phyloP scores from a whole-genome alignment of 805 yeast species.

The Pichia thaimueangensis region DNA sequence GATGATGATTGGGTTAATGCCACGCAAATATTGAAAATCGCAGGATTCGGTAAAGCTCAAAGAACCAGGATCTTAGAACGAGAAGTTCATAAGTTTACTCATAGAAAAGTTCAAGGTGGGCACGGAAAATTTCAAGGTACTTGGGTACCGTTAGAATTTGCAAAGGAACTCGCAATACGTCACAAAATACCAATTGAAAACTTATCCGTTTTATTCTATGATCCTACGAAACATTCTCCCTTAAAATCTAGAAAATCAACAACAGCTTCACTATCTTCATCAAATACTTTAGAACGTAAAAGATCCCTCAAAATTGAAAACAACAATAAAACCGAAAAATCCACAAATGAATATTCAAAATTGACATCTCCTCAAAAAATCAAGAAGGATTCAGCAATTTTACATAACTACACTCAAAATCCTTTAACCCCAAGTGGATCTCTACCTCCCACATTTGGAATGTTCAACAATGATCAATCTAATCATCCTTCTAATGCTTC shows the following conservation, averaged over 20 bases:
- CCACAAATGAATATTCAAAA: no score
- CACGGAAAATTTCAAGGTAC: conserved; percentile 83
- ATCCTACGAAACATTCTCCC: conserved; percentile 41
- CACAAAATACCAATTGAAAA: conserved; percentile 47
- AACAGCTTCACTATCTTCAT: no score
- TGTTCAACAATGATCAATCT: conserved; percentile 3
- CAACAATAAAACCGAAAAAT: no score
- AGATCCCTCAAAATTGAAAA: no score
- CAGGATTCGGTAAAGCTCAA: conserved; percentile 71
- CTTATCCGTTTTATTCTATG: conserved; percentile 49
- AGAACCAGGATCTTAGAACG: conserved; percentile 70
- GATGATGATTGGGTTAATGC: conserved; percentile 92
- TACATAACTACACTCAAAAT: no score
- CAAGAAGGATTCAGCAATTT: background rate
- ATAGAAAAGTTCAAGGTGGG: conserved; percentile 81
- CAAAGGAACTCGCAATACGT: conserved; percentile 48
- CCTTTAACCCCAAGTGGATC: no score
- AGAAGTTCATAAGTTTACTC: conserved; percentile 60
- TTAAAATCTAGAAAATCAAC: conserved; percentile 36
- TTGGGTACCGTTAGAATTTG: conserved; percentile 71
- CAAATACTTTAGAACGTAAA: background rate
- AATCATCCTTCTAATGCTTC: no score
- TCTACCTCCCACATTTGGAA: conserved; percentile 17
- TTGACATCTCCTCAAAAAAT: conserved; percentile 4
- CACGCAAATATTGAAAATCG: conserved; percentile 73